These are phyloP conservation scores for Cercospora berteroae DNA, from an alignment of 2,329 filamentous ascomycete species.

Conservation along the genomic window DNA sequence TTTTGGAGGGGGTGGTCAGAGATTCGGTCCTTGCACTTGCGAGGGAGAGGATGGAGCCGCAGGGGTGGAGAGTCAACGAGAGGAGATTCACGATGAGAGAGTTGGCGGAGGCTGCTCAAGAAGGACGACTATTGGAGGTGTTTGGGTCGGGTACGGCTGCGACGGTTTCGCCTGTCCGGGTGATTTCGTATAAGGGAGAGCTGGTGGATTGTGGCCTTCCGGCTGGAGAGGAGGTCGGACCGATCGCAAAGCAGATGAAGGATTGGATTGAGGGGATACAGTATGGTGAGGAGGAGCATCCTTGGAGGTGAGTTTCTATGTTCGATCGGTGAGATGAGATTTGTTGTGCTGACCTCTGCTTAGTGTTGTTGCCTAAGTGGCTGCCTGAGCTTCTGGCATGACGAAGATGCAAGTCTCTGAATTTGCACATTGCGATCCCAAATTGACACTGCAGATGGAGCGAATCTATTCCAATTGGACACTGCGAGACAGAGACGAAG, in stretches of 20 bases:
- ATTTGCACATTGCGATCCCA: background rate
- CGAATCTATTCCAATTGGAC: background rate
- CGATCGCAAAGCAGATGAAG: conserved; percentile 84
- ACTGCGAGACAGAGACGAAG: background rate
- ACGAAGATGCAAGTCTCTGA: background rate
- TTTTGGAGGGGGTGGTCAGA: conserved; percentile 89
- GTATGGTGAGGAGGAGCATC: conserved; percentile 88
- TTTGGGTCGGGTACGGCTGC: conserved; percentile 94
- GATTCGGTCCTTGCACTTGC: conserved; percentile 88
- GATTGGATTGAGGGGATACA: conserved; percentile 94
- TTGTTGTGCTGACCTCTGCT: background rate
- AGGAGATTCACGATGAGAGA: conserved; percentile 90
- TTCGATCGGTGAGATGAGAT: background rate
- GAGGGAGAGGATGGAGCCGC: conserved; percentile 72
- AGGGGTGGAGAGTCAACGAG: conserved; percentile 88
- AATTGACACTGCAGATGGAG: background rate
- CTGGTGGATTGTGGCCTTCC: conserved; percentile 72
- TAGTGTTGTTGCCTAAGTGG: conserved; percentile 1
- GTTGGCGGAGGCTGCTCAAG: conserved; percentile 73
- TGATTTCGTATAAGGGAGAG: conserved; percentile 83
- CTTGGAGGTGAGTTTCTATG: conserved; percentile 65
- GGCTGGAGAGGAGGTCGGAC: conserved; percentile 80
- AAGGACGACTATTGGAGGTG: conserved; percentile 85
- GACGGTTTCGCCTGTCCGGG: conserved; percentile 85
- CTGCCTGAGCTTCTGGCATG: background rate